Percentiles rank a stretch among this genome's conserved stretches.
Evolutionary conservation across 495 filamentous ascomycete species (phyloP).

Genomic region (Neurospora terricola): DNA sequence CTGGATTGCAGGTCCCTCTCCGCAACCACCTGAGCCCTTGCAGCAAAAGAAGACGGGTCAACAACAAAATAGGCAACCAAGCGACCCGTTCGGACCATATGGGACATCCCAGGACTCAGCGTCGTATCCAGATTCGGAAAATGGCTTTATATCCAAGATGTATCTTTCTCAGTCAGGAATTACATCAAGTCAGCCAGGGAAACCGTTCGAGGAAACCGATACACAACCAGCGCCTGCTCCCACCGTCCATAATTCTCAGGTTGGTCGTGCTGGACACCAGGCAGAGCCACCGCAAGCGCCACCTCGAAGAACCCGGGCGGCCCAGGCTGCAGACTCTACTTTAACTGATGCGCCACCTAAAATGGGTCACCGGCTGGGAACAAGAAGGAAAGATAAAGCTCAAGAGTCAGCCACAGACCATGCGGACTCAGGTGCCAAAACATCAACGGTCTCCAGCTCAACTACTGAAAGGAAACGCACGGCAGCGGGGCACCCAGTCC

Average conservation of each 20-base stretch:
- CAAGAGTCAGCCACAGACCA: conserved; percentile 21
- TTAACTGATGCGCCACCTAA: conserved; percentile 54
- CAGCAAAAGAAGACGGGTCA: conserved; percentile 19
- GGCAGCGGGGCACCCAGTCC: conserved; percentile 68
- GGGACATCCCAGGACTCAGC: not conserved
- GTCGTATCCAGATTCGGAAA: conserved; percentile 13
- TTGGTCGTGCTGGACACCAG: conserved; percentile 18
- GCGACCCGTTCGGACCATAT: conserved; percentile 35
- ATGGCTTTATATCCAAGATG: conserved; percentile 34
- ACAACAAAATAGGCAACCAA: conserved; percentile 17
- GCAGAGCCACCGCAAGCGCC: conserved; percentile 62
- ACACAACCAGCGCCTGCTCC: conserved; percentile 25
- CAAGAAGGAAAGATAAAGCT: conserved; percentile 36
- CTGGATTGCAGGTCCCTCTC: conserved; percentile 17
- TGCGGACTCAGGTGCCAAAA: conserved; percentile 9
- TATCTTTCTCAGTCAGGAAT: conserved; percentile 27
- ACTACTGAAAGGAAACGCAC: conserved; percentile 67
- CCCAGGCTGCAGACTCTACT: conserved; percentile 43
- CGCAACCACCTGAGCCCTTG: conserved; percentile 20
- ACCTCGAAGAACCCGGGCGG: conserved; percentile 46
- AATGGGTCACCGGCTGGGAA: conserved; percentile 44
- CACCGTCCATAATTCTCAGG: conserved; percentile 21
- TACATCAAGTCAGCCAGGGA: conserved; percentile 8
- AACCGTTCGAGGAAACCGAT: conserved; percentile 25
- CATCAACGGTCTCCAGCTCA: conserved; percentile 19